These are phyloP conservation scores for Aspergillus kassunensis DNA, from an alignment of 495 filamentous ascomycete genomes.

Conservation along the genomic window DNA sequence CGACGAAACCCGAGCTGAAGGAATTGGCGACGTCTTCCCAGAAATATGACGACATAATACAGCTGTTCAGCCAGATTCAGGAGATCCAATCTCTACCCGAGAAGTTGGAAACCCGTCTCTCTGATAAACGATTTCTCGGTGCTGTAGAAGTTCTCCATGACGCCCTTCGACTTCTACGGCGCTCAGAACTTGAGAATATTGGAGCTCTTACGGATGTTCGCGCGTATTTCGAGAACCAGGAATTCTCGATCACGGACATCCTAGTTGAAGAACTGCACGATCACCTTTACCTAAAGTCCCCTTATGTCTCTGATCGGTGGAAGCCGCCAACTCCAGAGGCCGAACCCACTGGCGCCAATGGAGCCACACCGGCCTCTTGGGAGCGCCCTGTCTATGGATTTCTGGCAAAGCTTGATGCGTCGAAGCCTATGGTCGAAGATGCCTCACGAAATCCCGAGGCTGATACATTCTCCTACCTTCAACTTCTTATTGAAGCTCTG, in stretches of 20 bases:
- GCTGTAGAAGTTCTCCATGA: constrained; percentile 91
- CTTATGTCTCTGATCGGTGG: constrained; percentile 94
- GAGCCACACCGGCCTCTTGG: constrained; percentile 32
- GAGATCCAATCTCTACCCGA: constrained; percentile 89
- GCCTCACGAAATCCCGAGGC: constrained; percentile 87
- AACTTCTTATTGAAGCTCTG: constrained; percentile 79
- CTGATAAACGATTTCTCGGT: constrained; percentile 90
- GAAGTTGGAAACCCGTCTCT: constrained; percentile 86
- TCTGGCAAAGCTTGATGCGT: constrained; percentile 74
- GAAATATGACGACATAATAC: constrained; percentile 86
- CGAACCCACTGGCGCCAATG: constrained; percentile 55
- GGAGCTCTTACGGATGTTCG: constrained; percentile 82
- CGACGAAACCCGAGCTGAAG: constrained; percentile 88
- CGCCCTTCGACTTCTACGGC: constrained; percentile 73
- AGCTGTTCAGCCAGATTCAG: constrained; percentile 78
- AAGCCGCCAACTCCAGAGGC: constrained; percentile 53
- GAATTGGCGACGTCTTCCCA: constrained; percentile 79
- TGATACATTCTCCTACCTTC: constrained; percentile 90
- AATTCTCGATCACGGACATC: constrained; percentile 87
- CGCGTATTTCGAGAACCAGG: constrained; percentile 88
- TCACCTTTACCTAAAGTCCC: constrained; percentile 94
- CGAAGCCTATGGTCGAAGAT: constrained; percentile 73
- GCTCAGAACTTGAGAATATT: constrained; percentile 86
- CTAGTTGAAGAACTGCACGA: constrained; percentile 94
- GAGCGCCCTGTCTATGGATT: constrained; percentile 71